These are phyloP conservation scores for Penicillium sp. DNA, from an alignment of 2,329 filamentous ascomycete species.

Conservation along the genomic window DNA sequence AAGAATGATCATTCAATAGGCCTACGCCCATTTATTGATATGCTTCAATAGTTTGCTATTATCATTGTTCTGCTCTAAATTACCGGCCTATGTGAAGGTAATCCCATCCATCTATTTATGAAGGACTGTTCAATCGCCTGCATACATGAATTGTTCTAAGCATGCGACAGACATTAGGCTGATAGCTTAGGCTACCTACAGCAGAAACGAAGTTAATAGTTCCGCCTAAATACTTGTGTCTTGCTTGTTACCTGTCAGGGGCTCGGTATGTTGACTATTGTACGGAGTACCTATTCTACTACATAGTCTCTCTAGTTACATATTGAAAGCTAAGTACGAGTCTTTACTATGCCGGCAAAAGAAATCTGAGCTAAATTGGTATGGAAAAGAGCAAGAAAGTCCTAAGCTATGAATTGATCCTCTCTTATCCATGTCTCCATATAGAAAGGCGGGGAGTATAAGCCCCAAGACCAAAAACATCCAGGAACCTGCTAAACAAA, in stretches of 20 bases:
- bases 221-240: background rate
- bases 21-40: background rate
- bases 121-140: background rate
- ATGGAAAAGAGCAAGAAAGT: background rate
- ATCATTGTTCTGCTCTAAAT: background rate
- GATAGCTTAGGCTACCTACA: too few species aligned
- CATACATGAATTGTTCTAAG: background rate
- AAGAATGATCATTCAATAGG: background rate
- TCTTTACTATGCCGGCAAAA: too few species aligned
- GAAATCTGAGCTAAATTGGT: background rate
- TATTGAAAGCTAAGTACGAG: background rate
- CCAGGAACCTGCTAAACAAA: background rate
- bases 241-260: background rate
- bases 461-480: background rate
- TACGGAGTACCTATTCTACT: background rate
- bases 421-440: background rate
- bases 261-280: conserved; percentile 1
- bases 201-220: background rate
- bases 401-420: background rate
- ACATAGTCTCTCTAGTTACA: background rate
- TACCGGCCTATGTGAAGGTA: background rate
- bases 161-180: background rate
- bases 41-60: background rate
- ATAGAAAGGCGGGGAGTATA: background rate
- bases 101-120: background rate